A percentile compares a stretch with the other conserved stretches of the same genome.
Conservation (phyloP, 2,329 filamentous ascomycete genomes). For the Teratosphaeria nubilosa region DNA sequence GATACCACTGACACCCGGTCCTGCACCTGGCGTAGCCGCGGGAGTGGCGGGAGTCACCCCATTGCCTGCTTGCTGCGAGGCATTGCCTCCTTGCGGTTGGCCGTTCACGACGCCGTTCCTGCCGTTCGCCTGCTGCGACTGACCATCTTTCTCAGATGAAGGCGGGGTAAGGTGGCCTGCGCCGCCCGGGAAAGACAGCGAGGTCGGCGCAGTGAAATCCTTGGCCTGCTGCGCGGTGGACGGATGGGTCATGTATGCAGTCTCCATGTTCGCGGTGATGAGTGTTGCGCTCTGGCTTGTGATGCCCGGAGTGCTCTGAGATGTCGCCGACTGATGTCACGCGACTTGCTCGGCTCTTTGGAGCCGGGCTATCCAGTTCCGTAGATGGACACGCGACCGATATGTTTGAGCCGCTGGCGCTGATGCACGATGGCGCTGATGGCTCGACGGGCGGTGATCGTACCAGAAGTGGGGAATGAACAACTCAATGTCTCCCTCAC, state of each 20-base stretch:
- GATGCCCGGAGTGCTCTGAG: neutral
- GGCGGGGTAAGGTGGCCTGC: constrained; percentile 73
- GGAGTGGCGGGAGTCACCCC: constrained; percentile 84
- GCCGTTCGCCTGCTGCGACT: constrained; percentile 13
- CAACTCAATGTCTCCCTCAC: constrained; percentile 16
- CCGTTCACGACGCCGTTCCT: constrained; percentile 40
- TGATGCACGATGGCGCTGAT: neutral
- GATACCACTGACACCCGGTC: constrained; percentile 70
- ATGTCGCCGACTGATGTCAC: neutral
- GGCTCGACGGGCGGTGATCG: neutral
- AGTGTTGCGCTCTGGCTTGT: neutral
- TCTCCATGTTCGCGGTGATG: constrained; percentile 57
- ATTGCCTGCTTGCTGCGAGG: constrained; percentile 46
- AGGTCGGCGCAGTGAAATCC: constrained; percentile 65
- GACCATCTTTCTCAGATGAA: constrained; percentile 57
- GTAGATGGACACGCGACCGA: neutral
- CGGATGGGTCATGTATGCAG: constrained; percentile 72
- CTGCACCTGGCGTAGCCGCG: constrained; percentile 79
- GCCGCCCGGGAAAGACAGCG: constrained; percentile 69
- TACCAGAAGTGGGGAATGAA: constrained; percentile 15
- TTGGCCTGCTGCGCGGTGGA: constrained; percentile 86
- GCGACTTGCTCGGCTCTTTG: neutral
- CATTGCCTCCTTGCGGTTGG: constrained; percentile 34
- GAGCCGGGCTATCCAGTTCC: neutral
- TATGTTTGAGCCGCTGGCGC: neutral